Base-by-base conservation (phyloP, 345 rosid genomes). In the Dipteronia dyeriana region DNA sequence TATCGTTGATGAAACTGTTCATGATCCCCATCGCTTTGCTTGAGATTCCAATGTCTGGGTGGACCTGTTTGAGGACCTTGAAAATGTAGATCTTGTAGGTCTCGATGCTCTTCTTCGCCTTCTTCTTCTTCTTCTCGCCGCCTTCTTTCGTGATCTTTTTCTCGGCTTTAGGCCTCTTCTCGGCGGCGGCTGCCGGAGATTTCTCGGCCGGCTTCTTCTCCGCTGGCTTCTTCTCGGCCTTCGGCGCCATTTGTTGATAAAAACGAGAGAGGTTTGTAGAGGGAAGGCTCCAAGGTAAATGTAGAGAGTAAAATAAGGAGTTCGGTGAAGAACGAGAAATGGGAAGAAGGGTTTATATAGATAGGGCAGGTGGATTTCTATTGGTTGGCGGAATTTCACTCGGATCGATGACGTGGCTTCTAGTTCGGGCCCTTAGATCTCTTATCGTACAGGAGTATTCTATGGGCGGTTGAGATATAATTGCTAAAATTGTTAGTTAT, bases 11-110 rank as follows among this genome's bases (percentile, higher is more conserved):
- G 76, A 91, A 89, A 73, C 91, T 91, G 84, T 91, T 90, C 94
- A 90, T 89, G 53, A 89, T 90, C 26, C 91, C 94, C 92, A 90
- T 90, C 0, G 92, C 94, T 78, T 90, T 88, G 73, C 94, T 89
- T 7, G 91, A 89, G 71, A 89, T 83, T 22, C 94, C 92, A 38
- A 89, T 87, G 13, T 85, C 92, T 0, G 90, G 90, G 23, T 89
- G 90, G 0, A 89, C 90, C 82, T 89, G 92, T 68, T 89, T 89
- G 70, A 89, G 68, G 16, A 89, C 90, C 85, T 90, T 90, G 83
- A 90, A 90, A 56, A 90, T 88, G 79, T 90, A 90, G 79, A 90
- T 90, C 88, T 88, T 90, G 81, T 90, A 90, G 0, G 94, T 88
- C 85, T 90, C 92, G 4, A 17, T 66, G 85, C 87, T 87, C 89